phyloP scores from a whole-genome alignment of 2,329 filamentous ascomycete species.

The Monosporascus ibericus region DNA sequence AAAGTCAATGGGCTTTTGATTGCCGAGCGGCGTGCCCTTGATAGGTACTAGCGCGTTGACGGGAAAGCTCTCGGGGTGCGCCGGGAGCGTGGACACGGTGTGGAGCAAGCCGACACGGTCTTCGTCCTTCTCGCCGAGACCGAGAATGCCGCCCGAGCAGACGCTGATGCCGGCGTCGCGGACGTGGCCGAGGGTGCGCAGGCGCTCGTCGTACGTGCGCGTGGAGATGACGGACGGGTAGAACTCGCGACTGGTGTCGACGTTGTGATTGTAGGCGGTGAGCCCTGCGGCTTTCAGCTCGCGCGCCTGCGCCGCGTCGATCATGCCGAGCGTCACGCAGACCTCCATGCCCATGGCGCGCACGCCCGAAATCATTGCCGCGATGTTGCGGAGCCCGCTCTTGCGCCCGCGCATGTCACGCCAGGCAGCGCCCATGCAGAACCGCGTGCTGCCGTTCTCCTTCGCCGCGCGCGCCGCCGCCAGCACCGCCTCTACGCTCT shows the following conservation, averaged over 20 bases:
- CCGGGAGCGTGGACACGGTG: constrained; percentile 73
- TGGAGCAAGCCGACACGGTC: constrained; percentile 81
- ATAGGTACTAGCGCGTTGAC: constrained; percentile 90
- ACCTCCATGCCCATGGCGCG: too few relatives aligned
- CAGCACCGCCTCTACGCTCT: constrained; percentile 76
- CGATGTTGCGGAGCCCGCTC: too few relatives aligned
- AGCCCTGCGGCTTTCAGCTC: constrained; percentile 79
- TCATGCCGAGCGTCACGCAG: too few relatives aligned
- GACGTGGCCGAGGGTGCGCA: constrained; percentile 73
- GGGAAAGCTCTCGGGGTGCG: constrained; percentile 84
- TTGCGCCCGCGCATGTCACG: too few relatives aligned
- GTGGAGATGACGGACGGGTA: constrained; percentile 85
- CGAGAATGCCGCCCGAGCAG: constrained; percentile 83
- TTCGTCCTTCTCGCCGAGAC: constrained; percentile 69
- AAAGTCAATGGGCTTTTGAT: too few relatives aligned
- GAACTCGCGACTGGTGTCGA: constrained; percentile 84
- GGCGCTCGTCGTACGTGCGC: constrained; percentile 77
- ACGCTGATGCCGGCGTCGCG: constrained; percentile 84
- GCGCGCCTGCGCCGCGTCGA: constrained; percentile 71
- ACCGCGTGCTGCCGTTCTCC: constrained; percentile 79
- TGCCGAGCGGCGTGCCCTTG: too few relatives aligned
- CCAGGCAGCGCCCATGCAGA: constrained; percentile 96
- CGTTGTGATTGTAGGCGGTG: constrained; percentile 91
- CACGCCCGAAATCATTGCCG: too few relatives aligned
- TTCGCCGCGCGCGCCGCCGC: constrained; percentile 71